Percentiles rank a stretch among this genome's conserved stretches.
Conservation (phyloP, 148 eudicot genomes). For the Agrostemma githago region DNA sequence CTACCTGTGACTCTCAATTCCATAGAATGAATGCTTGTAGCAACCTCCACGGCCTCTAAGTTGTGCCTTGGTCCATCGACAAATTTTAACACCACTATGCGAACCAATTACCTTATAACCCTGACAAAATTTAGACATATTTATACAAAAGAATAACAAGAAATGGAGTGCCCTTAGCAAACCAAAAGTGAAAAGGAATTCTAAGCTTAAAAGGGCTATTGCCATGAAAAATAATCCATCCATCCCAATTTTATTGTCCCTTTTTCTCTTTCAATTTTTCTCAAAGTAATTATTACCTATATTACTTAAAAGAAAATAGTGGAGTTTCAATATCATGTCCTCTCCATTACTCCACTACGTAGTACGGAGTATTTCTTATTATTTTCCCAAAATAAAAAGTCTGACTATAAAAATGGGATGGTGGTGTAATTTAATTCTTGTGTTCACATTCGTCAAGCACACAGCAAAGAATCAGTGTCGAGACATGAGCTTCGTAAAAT, state of each 20-base stretch:
- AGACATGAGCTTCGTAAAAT: neutral
- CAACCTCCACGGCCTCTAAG: conserved; percentile 99
- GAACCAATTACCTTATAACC: conserved; percentile 99
- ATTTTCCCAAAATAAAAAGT: too few relatives aligned
- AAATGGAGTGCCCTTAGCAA: neutral
- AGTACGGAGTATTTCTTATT: too few relatives aligned
- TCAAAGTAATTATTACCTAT: too few relatives aligned
- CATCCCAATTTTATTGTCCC: too few relatives aligned
- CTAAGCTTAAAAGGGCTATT: neutral
- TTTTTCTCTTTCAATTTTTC: too few relatives aligned
- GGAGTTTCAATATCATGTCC: too few relatives aligned
- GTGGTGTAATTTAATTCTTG: too few relatives aligned
- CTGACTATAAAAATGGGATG: too few relatives aligned
- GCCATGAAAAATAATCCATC: neutral
- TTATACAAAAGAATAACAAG: neutral
- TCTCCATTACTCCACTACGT: too few relatives aligned
- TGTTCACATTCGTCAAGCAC: neutral
- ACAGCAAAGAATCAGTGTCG: neutral
- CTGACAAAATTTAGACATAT: conserved; percentile 35
- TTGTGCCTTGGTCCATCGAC: conserved; percentile 97
- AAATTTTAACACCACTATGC: conserved; percentile 95
- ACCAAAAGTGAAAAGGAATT: neutral
- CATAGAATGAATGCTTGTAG: conserved; percentile 98
- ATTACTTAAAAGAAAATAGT: too few relatives aligned
- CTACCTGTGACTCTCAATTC: conserved; percentile 97